Evolutionary conservation across 129 eudicot genomes (phyloP), one percentile per base, ranked within the genome.

Genomic region (Flaveria brownii): DNA sequence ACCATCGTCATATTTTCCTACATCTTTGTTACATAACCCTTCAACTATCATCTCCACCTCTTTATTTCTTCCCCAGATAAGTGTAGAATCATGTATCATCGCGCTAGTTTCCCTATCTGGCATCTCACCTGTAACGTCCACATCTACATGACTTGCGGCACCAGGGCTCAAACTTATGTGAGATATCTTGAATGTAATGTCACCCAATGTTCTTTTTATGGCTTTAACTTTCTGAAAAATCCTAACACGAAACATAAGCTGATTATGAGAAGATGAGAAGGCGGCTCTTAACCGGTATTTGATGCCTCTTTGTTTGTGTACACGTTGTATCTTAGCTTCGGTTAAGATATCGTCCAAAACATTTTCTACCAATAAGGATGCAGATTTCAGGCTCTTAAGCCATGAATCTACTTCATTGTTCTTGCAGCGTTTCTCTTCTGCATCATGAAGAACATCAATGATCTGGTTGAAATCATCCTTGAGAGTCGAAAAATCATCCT

Each of bases 151-250:
- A 17, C 50, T 54, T n/a, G 4, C 11, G 76, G 33, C 36, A 33
- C 12, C 25, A 1, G 26, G 36, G 36, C 36, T 33, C 39, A 33
- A 33, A 33, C 39, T 33, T 4, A 33, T 4, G 6, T 33, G 6
- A 33, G 39, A 33, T 33, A 4, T 33, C 39, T 33, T 33, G 6
- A 4, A 33, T 3, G 5, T 4, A 33, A 33, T 33, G 39, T 4
- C 5, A 33, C 6, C 52, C 51, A 30, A n/a, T 30, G 33, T 72
- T 55, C 4, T 36, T 15, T 49, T 33, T 7, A 51, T 16, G 3
- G 17, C 18, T 71, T 71, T 51, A 51, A 71, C 49, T 71, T 51
- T 71, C 12, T 71, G 7, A 16, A 49, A 49, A 51, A 71, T 5
- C 26, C 75, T 30, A 51, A 11, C 2, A 0, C 46, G 75, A 9